A percentile compares a stretch with the other conserved stretches of the same genome.
Conservation (phyloP, 805 yeast genomes). For the Candida wancherniae region DNA sequence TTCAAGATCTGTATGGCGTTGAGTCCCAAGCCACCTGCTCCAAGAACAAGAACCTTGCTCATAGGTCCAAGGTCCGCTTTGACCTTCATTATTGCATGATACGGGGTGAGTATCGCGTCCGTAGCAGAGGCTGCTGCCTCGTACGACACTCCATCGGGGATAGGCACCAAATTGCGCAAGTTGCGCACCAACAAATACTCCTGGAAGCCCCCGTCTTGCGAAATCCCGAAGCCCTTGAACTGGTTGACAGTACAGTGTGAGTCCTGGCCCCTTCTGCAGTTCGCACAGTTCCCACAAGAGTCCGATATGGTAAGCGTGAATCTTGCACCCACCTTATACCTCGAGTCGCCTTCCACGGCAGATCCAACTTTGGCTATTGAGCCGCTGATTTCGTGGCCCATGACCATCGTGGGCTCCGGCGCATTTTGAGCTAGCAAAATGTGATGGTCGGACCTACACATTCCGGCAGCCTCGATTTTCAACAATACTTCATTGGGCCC, state of each 20-base stretch:
- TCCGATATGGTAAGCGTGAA: constrained; percentile 25
- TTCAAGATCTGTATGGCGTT: constrained; percentile 39
- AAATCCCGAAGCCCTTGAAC: constrained; percentile 30
- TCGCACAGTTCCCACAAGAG: constrained; percentile 32
- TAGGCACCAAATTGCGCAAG: constrained; percentile 31
- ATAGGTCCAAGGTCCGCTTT: constrained; percentile 26
- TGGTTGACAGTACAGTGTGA: constrained; percentile 21
- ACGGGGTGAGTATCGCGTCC: constrained; percentile 41
- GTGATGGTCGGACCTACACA: constrained; percentile 42
- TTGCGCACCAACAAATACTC: constrained; percentile 34
- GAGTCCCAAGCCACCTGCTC: constrained; percentile 41
- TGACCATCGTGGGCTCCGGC: constrained; percentile 27
- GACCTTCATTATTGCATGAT: constrained; percentile 37
- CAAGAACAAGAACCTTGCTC: constrained; percentile 34
- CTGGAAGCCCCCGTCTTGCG: constrained; percentile 39
- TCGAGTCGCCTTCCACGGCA: constrained; percentile 17
- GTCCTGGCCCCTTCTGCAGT: constrained; percentile 34
- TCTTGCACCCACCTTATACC: constrained; percentile 28
- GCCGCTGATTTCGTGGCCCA: constrained; percentile 46
- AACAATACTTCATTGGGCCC: constrained; percentile 26
- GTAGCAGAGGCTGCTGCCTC: constrained; percentile 39
- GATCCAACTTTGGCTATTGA: constrained; percentile 29
- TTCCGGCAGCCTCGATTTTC: constrained; percentile 40
- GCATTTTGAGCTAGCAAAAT: constrained; percentile 20
- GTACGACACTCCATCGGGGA: constrained; percentile 36